Base-by-base conservation (phyloP, 495 filamentous ascomycete species). In the Xeromyces bisporus region DNA sequence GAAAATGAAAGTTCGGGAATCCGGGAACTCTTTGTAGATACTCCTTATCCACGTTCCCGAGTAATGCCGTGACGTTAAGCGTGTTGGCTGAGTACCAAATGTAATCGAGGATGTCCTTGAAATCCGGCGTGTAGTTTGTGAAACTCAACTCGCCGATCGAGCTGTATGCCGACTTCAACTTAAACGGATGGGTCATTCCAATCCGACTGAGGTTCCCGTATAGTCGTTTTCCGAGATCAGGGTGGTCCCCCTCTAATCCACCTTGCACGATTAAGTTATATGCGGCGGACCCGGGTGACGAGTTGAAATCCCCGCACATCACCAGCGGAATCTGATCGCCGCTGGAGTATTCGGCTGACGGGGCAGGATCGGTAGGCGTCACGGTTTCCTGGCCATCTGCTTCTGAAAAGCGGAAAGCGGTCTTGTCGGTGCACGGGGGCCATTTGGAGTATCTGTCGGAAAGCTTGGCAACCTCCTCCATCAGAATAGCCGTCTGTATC, bases 1-100 rank as follows among this genome's bases (percentile, higher is more conserved):
- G 91, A 60, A 93, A 94, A 57, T 96, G 89, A 48, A 79, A 86
- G 44, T 96, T 92, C 7, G 89, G 89, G 55, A 96, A 97, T 0
- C 89, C 89, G 2, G 89, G 89, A 3, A 94, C 84, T 27, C 75
- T 67, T 41, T 77, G 75, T 34, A 97, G 74, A 53, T 96, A 92
- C 8, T 89, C 73, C 45, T 73, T 71, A 53, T 97, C 91, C 7
- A 93, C 81, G 23, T 87, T 75, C 5, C 89, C 91, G 7, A 97
- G 79, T 34, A 97, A 53, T 24, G 73, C 79, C 20, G 81, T 78
- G 18, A 92, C 76, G 47, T 91, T 80, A 26, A 97, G 64, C 17
- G 82, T 71, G 50, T 92, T 96, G 26, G 82, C 82, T 31, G 81
- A 81, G 58, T 85, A 97, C 84, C 83, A 96, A 46, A 96, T 80